Evolutionary conservation across 805 yeast species (phyloP).

Genomic region (Metschnikowia aberdeeniae): DNA sequence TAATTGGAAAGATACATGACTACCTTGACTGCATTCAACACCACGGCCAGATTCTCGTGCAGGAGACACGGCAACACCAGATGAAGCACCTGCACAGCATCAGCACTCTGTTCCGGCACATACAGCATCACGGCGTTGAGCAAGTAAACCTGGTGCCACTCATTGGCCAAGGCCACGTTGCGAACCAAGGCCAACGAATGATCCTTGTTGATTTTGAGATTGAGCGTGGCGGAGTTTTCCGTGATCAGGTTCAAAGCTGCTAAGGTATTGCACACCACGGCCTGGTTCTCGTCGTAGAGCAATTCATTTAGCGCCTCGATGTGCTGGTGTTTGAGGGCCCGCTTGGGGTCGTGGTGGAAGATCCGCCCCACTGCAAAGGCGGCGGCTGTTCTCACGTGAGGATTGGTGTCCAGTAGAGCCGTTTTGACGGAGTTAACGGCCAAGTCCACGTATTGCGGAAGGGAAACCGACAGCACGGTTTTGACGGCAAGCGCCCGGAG

Average conservation of each 20-base stretch:
- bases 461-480: constrained; percentile 58
- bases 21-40: constrained; percentile 68
- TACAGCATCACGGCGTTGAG: constrained; percentile 61
- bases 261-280: constrained; percentile 68
- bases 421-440: constrained; percentile 39
- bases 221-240: constrained; percentile 48
- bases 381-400: constrained; percentile 65
- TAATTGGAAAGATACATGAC: constrained; percentile 73
- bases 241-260: constrained; percentile 64
- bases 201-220: constrained; percentile 49
- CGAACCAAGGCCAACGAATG: constrained; percentile 37
- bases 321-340: constrained; percentile 42
- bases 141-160: constrained; percentile 73
- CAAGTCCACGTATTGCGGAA: constrained; percentile 47
- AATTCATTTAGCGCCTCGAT: constrained; percentile 47
- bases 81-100: constrained; percentile 64
- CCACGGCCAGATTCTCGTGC: constrained; percentile 79
- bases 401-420: constrained; percentile 44
- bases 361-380: constrained; percentile 65
- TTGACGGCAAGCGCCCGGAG: constrained; percentile 59
- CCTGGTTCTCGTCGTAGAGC: constrained; percentile 53
- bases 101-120: constrained; percentile 66
- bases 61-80: constrained; percentile 65
- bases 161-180: constrained; percentile 38
- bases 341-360: constrained; percentile 50